Evolutionary conservation across 768 basidiomycete genomes (phyloP), one percentile per base, ranked within the genome.

Genomic region (Pisolithus orientalis): DNA sequence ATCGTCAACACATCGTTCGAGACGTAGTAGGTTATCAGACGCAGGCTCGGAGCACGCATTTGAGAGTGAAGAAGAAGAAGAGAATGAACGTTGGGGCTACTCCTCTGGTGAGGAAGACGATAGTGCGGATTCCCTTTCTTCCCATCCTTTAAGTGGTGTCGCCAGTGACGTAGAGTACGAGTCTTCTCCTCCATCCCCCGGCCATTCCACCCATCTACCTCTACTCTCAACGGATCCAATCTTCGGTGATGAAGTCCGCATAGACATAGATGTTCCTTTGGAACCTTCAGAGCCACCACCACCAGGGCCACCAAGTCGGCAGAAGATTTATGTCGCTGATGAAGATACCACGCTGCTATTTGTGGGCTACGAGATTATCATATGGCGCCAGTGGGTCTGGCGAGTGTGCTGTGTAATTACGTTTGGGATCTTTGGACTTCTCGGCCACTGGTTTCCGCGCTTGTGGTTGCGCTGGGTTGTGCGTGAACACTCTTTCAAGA

Each of bases 381-480:
- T 59, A 5, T 82, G 81, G 79, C 80, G 83, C 50, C 72, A 76
- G 39, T 74, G 75, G 68, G 56, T 84, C 3, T 99, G 96, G 95
- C 75, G 79, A 56, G 31, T 75, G 10, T 79, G 80, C 5, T 90
- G 89, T 60, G 56, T 89, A 6, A 47, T 87, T 7, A 81, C 83
- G 2, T 70, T 85, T 10, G 95, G 96, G 5, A 66, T 80, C 5
- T 72, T 97, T 21, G 85, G 79, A 10, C 75, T 99, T 16, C 68
- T 94, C 8, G 94, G 94, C 4, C 84, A 93, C 61, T 99, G 96
- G 96, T 84, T 96, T 57, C 96, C 96, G 51, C 80, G 78, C 5
- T 57, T 94, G 27, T 97, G 96, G 96, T 79, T 98, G 47, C 81
- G 81, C 28, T 94, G 87, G 80, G 87, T 90, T 21, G 82, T 91